Evolutionary conservation across 441 rosid species (phyloP).

Genomic region (Viola pubescens): DNA sequence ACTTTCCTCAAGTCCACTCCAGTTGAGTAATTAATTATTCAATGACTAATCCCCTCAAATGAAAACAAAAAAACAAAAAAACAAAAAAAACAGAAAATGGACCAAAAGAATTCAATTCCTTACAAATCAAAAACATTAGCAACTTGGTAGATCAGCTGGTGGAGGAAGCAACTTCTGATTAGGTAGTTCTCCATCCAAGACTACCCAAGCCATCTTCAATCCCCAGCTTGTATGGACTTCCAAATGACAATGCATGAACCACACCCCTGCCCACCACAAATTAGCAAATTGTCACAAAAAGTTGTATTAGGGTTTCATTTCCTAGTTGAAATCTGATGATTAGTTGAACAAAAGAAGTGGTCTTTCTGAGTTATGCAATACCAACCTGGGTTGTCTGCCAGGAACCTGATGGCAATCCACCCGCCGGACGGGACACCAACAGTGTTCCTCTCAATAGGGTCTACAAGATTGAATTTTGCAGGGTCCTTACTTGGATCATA

Average conservation of each 20-base stretch:
- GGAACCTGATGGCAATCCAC: constrained; percentile 62
- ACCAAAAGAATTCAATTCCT: too few relatives aligned
- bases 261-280: constrained; percentile 23
- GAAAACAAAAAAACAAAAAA: too few relatives aligned
- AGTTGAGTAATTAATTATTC: too few relatives aligned
- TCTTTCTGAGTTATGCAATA: not conserved
- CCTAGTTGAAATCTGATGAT: not conserved
- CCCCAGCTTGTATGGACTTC: constrained; percentile 52
- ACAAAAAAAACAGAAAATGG: too few relatives aligned
- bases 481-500: constrained; percentile 52
- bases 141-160: constrained; percentile 41
- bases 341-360: not conserved
- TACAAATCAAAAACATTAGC: constrained; percentile 15
- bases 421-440: constrained; percentile 64
- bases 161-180: constrained; percentile 41
- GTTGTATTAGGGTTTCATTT: not conserved
- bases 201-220: constrained; percentile 46
- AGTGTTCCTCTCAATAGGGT: constrained; percentile 73
- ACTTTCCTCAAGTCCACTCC: too few relatives aligned
- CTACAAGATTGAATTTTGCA: constrained; percentile 52
- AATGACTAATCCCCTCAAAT: too few relatives aligned
- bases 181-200: constrained; percentile 37
- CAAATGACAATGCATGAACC: constrained; percentile 49
- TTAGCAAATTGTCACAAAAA: not conserved
- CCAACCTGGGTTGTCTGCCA: constrained; percentile 64